Evolutionary conservation across 2,329 filamentous ascomycete genomes (phyloP).

Genomic region (Coniochaeta ligniaria): DNA sequence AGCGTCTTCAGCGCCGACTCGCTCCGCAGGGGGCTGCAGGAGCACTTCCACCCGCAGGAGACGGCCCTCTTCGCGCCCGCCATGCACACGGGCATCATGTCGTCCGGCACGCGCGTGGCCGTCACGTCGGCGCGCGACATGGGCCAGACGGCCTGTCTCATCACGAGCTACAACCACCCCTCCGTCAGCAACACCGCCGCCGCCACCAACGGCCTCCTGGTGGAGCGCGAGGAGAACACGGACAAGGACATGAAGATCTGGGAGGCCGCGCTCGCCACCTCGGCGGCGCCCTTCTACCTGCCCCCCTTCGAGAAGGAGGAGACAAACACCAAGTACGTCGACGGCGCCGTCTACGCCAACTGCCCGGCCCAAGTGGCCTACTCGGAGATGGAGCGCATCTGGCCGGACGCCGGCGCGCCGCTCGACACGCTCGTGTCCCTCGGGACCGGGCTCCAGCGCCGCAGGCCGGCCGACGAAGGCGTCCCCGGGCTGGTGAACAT

Average conservation of each 20-base stretch:
- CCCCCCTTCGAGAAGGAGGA: conserved; percentile 10
- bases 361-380: conserved; percentile 6
- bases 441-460: conserved; percentile 1
- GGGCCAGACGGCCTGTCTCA: neutral
- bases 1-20: neutral
- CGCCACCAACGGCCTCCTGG: neutral
- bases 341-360: conserved; percentile 7
- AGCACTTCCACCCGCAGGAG: neutral
- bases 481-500: neutral
- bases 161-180: neutral
- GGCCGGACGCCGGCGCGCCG: neutral
- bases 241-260: conserved; percentile 12
- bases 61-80: neutral
- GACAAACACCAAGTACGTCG: conserved; percentile 15
- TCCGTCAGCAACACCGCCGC: neutral
- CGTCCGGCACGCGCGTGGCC: neutral
- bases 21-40: neutral
- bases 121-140: neutral
- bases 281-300: conserved; percentile 14
- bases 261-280: conserved; percentile 14
- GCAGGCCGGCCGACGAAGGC: neutral
- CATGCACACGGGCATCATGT: neutral
- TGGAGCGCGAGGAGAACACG: conserved; percentile 3
- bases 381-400: conserved; percentile 4
- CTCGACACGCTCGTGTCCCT: conserved; percentile 7